Percentiles rank a stretch among this genome's conserved stretches.
These are phyloP conservation scores for Cercophora scortea DNA, from an alignment of 495 filamentous ascomycete genomes.

Conservation along the genomic window DNA sequence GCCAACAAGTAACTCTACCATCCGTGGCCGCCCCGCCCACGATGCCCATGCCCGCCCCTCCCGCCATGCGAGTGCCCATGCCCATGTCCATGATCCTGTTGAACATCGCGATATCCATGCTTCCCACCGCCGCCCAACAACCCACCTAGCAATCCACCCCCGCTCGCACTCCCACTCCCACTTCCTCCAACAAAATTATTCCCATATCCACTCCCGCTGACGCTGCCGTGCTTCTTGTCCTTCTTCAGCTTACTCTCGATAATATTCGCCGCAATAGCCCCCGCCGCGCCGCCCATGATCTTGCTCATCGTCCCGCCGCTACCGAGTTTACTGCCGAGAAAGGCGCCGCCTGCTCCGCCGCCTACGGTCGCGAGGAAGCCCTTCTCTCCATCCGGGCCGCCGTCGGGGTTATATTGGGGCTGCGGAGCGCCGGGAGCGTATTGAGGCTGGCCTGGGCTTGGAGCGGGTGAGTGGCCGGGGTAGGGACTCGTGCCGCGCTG, in stretches of 20 bases:
- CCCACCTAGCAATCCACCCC: neutral
- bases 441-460: neutral
- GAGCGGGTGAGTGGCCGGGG: too few relatives aligned
- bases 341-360: conserved; percentile 46
- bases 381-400: conserved; percentile 37
- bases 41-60: too few relatives aligned
- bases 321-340: conserved; percentile 26
- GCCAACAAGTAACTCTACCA: too few relatives aligned
- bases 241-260: conserved; percentile 42
- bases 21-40: too few relatives aligned
- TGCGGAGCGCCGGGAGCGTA: neutral
- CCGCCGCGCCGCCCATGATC: conserved; percentile 41
- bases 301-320: conserved; percentile 35
- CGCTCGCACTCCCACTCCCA: neutral
- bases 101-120: too few relatives aligned
- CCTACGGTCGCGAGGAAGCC: conserved; percentile 48
- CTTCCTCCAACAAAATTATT: neutral
- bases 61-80: neutral
- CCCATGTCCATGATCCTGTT: neutral
- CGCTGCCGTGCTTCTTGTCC: conserved; percentile 12
- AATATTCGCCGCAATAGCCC: conserved; percentile 50
- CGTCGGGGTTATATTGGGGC: neutral
- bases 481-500: neutral
- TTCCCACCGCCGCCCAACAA: neutral
- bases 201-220: neutral